Base-by-base conservation (phyloP, 805 yeast species). In the Spathaspora arborariae region DNA sequence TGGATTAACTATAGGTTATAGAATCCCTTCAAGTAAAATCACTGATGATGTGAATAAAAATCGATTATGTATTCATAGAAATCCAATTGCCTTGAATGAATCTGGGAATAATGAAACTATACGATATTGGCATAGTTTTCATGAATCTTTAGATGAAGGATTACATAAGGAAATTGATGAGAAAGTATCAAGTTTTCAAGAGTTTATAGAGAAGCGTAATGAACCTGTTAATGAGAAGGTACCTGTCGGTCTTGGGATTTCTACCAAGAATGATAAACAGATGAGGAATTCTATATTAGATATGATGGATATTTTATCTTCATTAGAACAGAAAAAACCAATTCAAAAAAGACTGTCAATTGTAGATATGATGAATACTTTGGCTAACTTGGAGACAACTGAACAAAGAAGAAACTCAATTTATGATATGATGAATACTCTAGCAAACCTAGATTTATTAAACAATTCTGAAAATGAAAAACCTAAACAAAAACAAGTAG, bases 1-100 rank as follows among this genome's bases (percentile, higher is more conserved):
- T 46, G 72, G 72, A 0, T 51, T 67, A 20, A 66, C 67, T 1
- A 46, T 66, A 8, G 71, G 71, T 2, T 63, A 62, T 44, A 42
- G 65, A 40, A 10, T 38, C 30, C 13, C 21, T 15, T 18, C 15
- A 1, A 38, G 43, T 16, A 34, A 30, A 20, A 35, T 11, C 9
- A 22, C 5, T 26, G 5, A 38, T 24, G 30, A 20, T 4, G 20
- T 22, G 7, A 44, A 49, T 19, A 30, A 36, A 3, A 52, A 53
- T 16, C 49, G 58, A 18, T 15, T 51, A 10, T 59, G 54, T 20
- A 57, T 59, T 21, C 57, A 54, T 48, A 36, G 60, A 46, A 21
- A 39, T 24, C 50, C 49, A 5, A 20, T 46, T 27, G 39, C n/a
- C 35, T 16, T 13, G 35, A 16, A 13, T 30, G n/a, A n/a, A 13